Base-by-base conservation (phyloP, 331 rosid species). In the Pyrus hybrid region DNA sequence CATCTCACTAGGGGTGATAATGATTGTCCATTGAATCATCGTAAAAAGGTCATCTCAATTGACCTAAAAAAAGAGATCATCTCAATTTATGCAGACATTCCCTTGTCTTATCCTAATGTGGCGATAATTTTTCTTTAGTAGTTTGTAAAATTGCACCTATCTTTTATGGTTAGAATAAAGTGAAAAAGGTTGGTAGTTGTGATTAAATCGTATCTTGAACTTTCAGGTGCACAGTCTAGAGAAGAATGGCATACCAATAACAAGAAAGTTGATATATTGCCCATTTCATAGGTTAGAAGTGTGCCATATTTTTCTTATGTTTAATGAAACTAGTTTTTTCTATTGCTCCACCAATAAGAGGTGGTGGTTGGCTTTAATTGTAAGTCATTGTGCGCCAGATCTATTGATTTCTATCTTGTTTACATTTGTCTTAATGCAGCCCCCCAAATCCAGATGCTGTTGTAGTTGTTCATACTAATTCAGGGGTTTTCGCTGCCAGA, bases 371-470 rank as follows among this genome's bases (percentile, higher is more conserved):
- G 22, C 22, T 63, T 18, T 47, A 25, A 25, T 47, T 41, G 63
- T 30, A 22, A 58, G 57, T 54, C 17, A 56, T 73, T 70, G 16
- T 35, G n/a, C 12, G 12, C 23, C 58, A n/a, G 54, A 72, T 68
- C 63, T 11, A 23, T 73, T 66, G 70, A 65, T 71, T 69, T 47
- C 51, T 64, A 32, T 28, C 63, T 71, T 22, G 30, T 73, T 63
- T 63, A 71, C n/a, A 37, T 77, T 78, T 74, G 26, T 79, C 67
- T 41, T 79, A 68, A 72, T 76, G 75, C 83, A 95, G 99, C 79
- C 49, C 70, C 62, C 97, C 99, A 66, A 85, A 84, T 71, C 96
- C 93, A 47, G 93, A 92, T 83, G 91, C 97, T 53, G 97, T 85
- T 69, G 63, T 95, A 73, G 97, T 86, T 79, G 69, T 87, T 70